These are phyloP conservation scores for Piper betle DNA, from an alignment of 164 flowering plant genomes.

Conservation along the genomic window DNA sequence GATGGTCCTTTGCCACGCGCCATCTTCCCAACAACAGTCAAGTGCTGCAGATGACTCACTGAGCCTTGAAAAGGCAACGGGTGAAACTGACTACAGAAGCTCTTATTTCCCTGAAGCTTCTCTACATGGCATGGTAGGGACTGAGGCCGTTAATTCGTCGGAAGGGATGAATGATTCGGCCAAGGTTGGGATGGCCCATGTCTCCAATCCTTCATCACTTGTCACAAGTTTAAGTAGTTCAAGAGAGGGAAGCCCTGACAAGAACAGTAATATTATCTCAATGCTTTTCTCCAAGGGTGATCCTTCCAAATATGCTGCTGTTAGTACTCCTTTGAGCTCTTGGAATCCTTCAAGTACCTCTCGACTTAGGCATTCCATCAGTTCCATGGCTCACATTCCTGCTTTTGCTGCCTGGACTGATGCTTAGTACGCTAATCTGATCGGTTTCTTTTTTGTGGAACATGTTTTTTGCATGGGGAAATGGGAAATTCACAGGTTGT, in stretches of 20 bases:
- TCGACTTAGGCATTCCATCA: conserved; percentile 32
- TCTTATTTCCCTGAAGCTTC: conserved; percentile 19
- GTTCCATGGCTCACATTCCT: conserved; percentile 52
- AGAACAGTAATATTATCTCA: conserved; percentile 11
- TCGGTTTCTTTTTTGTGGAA: neutral
- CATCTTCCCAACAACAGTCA: conserved; percentile 13
- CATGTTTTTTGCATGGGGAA: conserved; percentile 23
- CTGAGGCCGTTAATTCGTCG: conserved; percentile 13
- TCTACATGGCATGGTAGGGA: conserved; percentile 40
- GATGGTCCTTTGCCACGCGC: conserved; percentile 20
- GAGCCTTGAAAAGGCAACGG: neutral
- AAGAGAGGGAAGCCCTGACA: conserved; percentile 67
- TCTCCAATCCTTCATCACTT: conserved; percentile 48
- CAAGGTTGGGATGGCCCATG: conserved; percentile 18
- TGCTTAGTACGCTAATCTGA: conserved; percentile 11
- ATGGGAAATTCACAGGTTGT: neutral
- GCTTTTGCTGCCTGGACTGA: conserved; percentile 79
- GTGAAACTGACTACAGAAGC: conserved; percentile 1
- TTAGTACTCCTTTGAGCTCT: conserved; percentile 14
- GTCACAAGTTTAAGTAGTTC: conserved; percentile 62
- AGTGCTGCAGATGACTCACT: conserved; percentile 10
- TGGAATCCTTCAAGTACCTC: conserved; percentile 37
- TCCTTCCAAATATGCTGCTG: conserved; percentile 17
- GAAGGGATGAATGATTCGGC: conserved; percentile 16
- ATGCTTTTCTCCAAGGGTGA: conserved; percentile 30